Evolutionary conservation across 2,329 filamentous ascomycete genomes (phyloP), one percentile per base, ranked within the genome.

Genomic region (Ophiostoma sp.): DNA sequence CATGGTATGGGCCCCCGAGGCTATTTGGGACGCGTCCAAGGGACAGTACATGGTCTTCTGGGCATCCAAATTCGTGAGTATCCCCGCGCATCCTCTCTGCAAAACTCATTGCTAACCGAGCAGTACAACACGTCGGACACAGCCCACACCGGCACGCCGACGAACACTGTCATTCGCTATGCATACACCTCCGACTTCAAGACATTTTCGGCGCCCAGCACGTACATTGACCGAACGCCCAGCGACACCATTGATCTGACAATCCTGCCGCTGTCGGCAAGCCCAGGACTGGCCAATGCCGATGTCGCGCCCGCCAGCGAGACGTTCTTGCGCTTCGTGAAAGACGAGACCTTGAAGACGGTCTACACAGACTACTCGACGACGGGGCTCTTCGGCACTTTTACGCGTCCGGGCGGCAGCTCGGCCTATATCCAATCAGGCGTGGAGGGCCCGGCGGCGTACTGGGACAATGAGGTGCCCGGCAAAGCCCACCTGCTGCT

Each of bases 1-100:
- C 3, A 86, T 85, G 84, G 82, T 85, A 0, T 86, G 84, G 84
- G 84, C 84, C 0, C 84, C 84, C 0, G 81, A 83, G 66, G 83
- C 83, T 0, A 80, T 85, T 66, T 86, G 80, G 79, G 83, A 86
- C 71, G 75, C 78, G 0, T 74, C 76, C 1, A 79, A 81, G 72
- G 76, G 72, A 2, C 78, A 81, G 75, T 82, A 82, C 64, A 72
- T 82, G 42, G 80, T 81, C 5, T 77, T 81, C 70, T 82, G 80
- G 80, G 79, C 80, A 11, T 81, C 80, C 5, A 81, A 80, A 70
- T 82, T 82, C 69, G 66, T 67, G 6, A 5, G 66, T 55, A 8
- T 9, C 18, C 7, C 14, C 7, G 8, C 38, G 9, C 7, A 63
- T 4, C 14, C 16, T 9, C 47, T n/a, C 4, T 52, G 16, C 55